Evolutionary conservation across 306 rosid species (phyloP).

Genomic region (Boehmeria nivea): DNA sequence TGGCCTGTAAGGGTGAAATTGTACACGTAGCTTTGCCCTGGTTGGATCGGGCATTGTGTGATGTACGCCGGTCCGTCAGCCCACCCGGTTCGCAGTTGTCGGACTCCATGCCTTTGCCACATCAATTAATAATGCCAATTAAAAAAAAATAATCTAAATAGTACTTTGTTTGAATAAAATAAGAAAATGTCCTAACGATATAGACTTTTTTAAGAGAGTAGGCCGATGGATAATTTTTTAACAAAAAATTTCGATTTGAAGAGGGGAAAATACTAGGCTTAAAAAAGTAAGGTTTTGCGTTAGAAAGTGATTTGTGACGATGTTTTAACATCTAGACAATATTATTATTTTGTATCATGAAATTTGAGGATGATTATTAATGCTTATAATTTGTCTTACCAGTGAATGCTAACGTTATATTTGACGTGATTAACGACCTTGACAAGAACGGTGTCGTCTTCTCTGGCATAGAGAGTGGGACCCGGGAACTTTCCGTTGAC

Average conservation of each 20-base stretch:
- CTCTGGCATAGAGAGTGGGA: slow-evolving; percentile 84
- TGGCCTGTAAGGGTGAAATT: slow-evolving; percentile 86
- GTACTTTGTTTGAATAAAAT: too few relatives aligned
- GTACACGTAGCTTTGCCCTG: slow-evolving; percentile 62
- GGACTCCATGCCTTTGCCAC: slow-evolving; percentile 71
- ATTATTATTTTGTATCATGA: not conserved
- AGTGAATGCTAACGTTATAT: slow-evolving; percentile 66
- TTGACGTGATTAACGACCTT: slow-evolving; percentile 62
- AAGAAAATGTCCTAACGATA: too few relatives aligned
- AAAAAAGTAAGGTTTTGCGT: too few relatives aligned
- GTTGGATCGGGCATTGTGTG: slow-evolving; percentile 77
- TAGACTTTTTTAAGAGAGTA: too few relatives aligned
- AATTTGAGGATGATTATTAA: too few relatives aligned
- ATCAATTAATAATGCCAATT: too few relatives aligned
- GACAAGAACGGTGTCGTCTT: slow-evolving; percentile 70
- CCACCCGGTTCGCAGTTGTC: slow-evolving; percentile 85
- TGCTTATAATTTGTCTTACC: slow-evolving; percentile 30
- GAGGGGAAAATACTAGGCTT: too few relatives aligned
- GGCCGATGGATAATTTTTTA: too few relatives aligned
- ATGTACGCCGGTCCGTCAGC: slow-evolving; percentile 84
- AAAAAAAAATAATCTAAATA: too few relatives aligned
- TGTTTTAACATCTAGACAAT: too few relatives aligned
- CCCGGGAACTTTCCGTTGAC: slow-evolving; percentile 84
- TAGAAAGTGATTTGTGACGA: too few relatives aligned
- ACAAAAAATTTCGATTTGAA: too few relatives aligned